Conservation (phyloP, 805 yeast species). For the Saturnispora ahearnii region DNA sequence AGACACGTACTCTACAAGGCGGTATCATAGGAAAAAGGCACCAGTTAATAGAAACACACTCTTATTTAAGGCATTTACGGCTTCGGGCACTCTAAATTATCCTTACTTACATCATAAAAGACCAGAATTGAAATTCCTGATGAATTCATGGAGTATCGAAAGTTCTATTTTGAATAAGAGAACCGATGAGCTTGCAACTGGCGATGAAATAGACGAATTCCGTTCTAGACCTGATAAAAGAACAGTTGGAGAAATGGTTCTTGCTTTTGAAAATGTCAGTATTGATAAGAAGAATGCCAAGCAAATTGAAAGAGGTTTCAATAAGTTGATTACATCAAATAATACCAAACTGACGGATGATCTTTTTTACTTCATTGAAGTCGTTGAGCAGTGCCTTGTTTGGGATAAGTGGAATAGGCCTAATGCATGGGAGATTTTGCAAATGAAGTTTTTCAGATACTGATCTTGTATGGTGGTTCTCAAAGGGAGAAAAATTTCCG, state of each 20-base stretch:
- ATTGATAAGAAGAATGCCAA: background rate
- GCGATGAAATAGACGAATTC: background rate
- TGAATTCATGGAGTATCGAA: constrained; percentile 6
- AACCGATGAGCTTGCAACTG: background rate
- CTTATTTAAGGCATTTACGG: constrained; percentile 5
- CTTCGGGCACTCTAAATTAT: constrained; percentile 2
- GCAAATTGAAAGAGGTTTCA: background rate
- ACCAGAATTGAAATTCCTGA: background rate
- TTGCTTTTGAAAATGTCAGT: constrained; percentile 3
- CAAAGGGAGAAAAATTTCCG: background rate
- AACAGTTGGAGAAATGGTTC: constrained; percentile 6
- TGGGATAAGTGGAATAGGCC: constrained; percentile 9
- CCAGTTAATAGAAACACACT: constrained; percentile 2
- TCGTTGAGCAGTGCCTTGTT: constrained; percentile 4
- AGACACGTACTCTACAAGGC: background rate
- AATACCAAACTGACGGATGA: background rate
- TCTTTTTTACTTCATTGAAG: background rate
- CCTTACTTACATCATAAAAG: constrained; percentile 7
- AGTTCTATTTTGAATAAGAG: background rate
- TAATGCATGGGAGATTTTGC: constrained; percentile 3
- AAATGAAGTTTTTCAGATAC: constrained; percentile 4
- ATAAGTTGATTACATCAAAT: background rate
- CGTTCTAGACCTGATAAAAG: background rate
- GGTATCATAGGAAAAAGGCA: constrained; percentile 1
- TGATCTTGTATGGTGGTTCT: background rate